These are phyloP conservation scores for Cladosporium sp. DNA, from an alignment of 2,329 filamentous ascomycete species.

Conservation along the genomic window DNA sequence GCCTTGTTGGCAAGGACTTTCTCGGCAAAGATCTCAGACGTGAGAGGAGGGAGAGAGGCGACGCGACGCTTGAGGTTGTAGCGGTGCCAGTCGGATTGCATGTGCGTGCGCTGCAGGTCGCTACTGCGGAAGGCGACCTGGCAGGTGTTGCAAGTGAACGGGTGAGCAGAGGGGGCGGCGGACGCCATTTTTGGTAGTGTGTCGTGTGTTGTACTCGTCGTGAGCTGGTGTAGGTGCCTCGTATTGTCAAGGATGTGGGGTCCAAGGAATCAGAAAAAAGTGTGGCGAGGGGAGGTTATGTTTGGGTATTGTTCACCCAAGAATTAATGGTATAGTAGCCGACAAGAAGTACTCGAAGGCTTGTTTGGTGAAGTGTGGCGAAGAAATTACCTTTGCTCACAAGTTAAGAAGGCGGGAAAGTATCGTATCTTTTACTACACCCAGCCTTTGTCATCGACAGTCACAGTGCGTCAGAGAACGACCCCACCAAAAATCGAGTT, in stretches of 20 bases:
- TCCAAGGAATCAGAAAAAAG: constrained; percentile 10
- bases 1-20: constrained; percentile 93
- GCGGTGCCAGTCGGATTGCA: constrained; percentile 98
- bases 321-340: not conserved
- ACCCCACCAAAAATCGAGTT: not conserved
- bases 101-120: constrained; percentile 89
- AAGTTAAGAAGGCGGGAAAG: not conserved
- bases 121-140: constrained; percentile 94
- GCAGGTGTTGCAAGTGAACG: constrained; percentile 97
- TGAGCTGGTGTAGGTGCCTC: not conserved
- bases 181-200: constrained; percentile 10
- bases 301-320: not conserved
- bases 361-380: not conserved
- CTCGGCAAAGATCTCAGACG: constrained; percentile 90
- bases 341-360: not conserved
- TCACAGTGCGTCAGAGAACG: not conserved
- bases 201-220: not conserved
- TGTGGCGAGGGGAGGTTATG: not conserved
- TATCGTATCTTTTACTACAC: not conserved
- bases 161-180: constrained; percentile 57
- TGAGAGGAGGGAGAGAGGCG: constrained; percentile 83
- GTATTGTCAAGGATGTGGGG: not conserved
- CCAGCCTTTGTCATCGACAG: not conserved
- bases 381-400: not conserved
- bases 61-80: constrained; percentile 89